Conservation (phyloP, 2,329 filamentous ascomycete species). For the Thielaviopsis musarum region DNA sequence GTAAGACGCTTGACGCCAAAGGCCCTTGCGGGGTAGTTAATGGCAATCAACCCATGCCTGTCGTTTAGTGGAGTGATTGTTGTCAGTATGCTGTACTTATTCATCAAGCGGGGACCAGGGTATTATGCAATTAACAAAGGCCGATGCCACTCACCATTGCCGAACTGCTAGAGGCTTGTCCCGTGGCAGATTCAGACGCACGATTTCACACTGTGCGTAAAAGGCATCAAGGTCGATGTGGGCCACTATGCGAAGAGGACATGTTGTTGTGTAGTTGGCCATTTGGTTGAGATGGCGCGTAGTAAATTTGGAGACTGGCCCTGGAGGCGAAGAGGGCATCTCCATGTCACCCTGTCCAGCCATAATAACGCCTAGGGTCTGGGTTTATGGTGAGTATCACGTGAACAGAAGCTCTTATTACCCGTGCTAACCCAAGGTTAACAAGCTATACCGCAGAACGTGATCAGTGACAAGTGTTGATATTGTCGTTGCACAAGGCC, state of each 20-base stretch:
- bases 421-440: background rate
- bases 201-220: constrained; percentile 92
- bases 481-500: background rate
- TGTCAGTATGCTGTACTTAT: background rate
- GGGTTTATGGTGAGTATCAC: background rate
- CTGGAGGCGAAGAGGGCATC: constrained; percentile 2
- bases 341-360: background rate
- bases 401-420: background rate
- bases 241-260: constrained; percentile 70
- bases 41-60: constrained; percentile 80
- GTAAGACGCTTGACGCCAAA: constrained; percentile 70
- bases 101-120: background rate
- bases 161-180: constrained; percentile 78
- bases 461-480: background rate
- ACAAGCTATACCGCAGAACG: background rate
- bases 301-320: constrained; percentile 55
- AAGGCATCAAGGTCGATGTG: constrained; percentile 96
- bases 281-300: constrained; percentile 69
- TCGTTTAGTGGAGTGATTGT: constrained; percentile 11
- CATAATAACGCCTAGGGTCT: background rate
- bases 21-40: constrained; percentile 82
- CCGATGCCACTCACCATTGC: constrained; percentile 49
- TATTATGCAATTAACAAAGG: background rate
- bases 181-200: constrained; percentile 58
- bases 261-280: constrained; percentile 50